These are phyloP conservation scores for Myriosclerotinia duriaeana DNA, from an alignment of 2,329 filamentous ascomycete species.

Conservation along the genomic window DNA sequence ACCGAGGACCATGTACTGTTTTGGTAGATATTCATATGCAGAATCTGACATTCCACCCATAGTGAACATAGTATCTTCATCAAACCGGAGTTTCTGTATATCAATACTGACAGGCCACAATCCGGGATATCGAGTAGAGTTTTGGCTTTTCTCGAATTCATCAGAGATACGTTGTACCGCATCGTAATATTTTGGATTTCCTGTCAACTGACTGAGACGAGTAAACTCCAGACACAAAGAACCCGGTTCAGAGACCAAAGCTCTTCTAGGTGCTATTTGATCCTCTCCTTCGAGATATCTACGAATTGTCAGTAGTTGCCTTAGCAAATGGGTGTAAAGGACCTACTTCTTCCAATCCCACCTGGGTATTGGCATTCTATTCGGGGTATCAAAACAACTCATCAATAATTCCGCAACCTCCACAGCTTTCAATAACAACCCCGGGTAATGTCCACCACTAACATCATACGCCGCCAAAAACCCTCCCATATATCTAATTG, in stretches of 20 bases:
- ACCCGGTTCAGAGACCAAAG: conserved; percentile 60
- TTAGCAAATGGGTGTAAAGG: conserved; percentile 25
- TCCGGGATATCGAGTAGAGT: conserved; percentile 57
- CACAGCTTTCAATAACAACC: conserved; percentile 67
- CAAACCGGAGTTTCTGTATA: conserved; percentile 48
- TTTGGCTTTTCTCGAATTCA: conserved; percentile 56
- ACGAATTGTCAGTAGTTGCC: conserved; percentile 45
- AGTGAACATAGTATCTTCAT: conserved; percentile 54
- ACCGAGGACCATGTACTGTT: conserved; percentile 44
- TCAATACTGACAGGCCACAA: conserved; percentile 62
- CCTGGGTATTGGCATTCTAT: conserved; percentile 73
- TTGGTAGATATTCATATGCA: conserved; percentile 63
- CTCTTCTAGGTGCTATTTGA: conserved; percentile 57
- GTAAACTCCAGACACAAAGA: conserved; percentile 63
- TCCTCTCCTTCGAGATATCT: conserved; percentile 48
- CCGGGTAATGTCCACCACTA: conserved; percentile 65
- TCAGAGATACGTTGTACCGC: conserved; percentile 58
- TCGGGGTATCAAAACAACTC: conserved; percentile 79
- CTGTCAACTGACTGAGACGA: conserved; percentile 61
- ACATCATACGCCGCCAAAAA: conserved; percentile 85
- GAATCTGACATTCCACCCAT: conserved; percentile 59
- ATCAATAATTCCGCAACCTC: conserved; percentile 72
- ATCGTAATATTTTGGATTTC: conserved; percentile 61
- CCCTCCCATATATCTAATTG: conserved; percentile 87
- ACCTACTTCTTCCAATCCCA: conserved; percentile 53